These are phyloP conservation scores for Apiospora aurea DNA, from an alignment of 2,329 filamentous ascomycete species.

Conservation along the genomic window DNA sequence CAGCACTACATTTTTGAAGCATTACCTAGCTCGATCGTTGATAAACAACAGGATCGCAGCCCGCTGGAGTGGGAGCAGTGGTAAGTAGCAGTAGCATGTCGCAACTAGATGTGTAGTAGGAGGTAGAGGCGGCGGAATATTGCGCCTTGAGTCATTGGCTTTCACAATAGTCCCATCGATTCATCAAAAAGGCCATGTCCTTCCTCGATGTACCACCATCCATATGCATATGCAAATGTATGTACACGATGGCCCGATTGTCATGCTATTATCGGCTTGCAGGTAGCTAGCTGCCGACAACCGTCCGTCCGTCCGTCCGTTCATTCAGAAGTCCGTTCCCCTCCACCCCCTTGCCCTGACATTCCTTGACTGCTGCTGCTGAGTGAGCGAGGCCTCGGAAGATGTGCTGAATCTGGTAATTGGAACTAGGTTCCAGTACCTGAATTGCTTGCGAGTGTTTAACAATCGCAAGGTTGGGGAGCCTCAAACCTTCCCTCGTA, in stretches of 20 bases:
- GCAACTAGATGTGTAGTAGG: neutral
- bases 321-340: conserved; percentile 11
- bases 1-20: neutral
- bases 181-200: neutral
- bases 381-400: conserved; percentile 2
- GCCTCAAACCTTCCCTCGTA: conserved; percentile 10
- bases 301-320: conserved; percentile 5
- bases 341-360: neutral
- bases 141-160: neutral
- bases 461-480: conserved; percentile 1
- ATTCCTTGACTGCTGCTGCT: neutral
- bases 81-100: neutral
- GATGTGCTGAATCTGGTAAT: conserved; percentile 1
- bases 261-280: conserved; percentile 20
- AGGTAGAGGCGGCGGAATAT: neutral
- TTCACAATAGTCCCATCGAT: neutral
- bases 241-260: conserved; percentile 9
- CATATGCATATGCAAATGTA: conserved; percentile 1
- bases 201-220: neutral
- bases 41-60: conserved; percentile 7
- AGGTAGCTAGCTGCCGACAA: conserved; percentile 9
- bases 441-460: neutral
- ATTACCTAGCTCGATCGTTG: conserved; percentile 12
- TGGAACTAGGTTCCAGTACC: conserved; percentile 7
- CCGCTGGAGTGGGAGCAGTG: neutral